Evolutionary conservation across 768 basidiomycete genomes (phyloP).

Genomic region (Panellus pusillus): DNA sequence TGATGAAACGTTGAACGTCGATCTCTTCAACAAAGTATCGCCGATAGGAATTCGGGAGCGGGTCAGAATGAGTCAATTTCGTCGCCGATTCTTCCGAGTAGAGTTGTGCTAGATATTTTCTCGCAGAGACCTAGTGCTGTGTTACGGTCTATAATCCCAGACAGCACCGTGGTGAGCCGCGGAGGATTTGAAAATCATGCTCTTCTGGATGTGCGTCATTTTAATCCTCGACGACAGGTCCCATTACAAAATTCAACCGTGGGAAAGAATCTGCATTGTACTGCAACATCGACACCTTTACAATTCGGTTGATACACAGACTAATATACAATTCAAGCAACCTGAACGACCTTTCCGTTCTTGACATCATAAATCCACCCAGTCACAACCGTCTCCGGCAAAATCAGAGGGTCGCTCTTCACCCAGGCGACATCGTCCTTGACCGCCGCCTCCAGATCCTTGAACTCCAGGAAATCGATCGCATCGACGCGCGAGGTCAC

Average conservation of each 20-base stretch:
- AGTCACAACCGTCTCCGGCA: slow-evolving; percentile 52
- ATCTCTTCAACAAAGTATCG: too few species aligned
- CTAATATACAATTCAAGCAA: not conserved
- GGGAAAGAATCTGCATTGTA: not conserved
- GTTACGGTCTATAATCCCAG: too few species aligned
- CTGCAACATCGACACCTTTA: too few species aligned
- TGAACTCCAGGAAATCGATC: slow-evolving; percentile 59
- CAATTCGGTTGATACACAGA: not conserved
- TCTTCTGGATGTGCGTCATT: too few species aligned
- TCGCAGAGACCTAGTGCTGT: too few species aligned
- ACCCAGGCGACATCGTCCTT: slow-evolving; percentile 59
- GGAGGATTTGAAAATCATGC: too few species aligned
- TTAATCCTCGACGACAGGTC: not conserved
- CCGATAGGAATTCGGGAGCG: too few species aligned
- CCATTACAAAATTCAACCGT: slow-evolving; percentile 5
- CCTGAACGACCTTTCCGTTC: slow-evolving; percentile 44
- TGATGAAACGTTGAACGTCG: too few species aligned
- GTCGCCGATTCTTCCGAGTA: too few species aligned
- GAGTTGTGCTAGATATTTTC: too few species aligned
- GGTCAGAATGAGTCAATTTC: too few species aligned
- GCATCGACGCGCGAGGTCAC: slow-evolving; percentile 26
- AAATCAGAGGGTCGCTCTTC: slow-evolving; percentile 53
- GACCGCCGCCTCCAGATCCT: slow-evolving; percentile 50
- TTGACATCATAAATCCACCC: slow-evolving; percentile 72
- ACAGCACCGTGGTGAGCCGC: too few species aligned